Percentiles rank a stretch among this genome's conserved stretches.
Conservation (phyloP, 768 basidiomycete genomes). For the Pisolithus microcarpus region DNA sequence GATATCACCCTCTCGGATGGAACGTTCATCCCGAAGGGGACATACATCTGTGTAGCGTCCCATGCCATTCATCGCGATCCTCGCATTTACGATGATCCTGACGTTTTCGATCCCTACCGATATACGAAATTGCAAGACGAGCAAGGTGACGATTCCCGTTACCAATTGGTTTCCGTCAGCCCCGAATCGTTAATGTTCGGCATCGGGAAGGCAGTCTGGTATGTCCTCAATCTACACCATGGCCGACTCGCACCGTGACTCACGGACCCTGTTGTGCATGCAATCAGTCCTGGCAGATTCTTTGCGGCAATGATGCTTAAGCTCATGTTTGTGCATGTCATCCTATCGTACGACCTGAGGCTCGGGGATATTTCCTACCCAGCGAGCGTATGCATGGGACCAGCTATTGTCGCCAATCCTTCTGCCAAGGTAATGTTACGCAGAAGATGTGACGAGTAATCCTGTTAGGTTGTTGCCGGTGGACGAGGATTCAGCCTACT, state of each 20-base stretch:
- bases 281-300: conserved; percentile 33
- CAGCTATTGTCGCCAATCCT: too few relatives aligned
- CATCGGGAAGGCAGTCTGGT: conserved; percentile 24
- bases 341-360: conserved; percentile 35
- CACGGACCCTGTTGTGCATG: not conserved
- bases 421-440: too few relatives aligned
- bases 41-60: conserved; percentile 18
- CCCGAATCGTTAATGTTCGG: conserved; percentile 34
- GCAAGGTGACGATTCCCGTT: conserved; percentile 25
- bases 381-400: too few relatives aligned
- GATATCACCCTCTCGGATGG: conserved; percentile 34
- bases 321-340: conserved; percentile 29
- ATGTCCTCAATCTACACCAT: not conserved
- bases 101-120: conserved; percentile 42
- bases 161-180: conserved; percentile 30
- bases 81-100: conserved; percentile 26
- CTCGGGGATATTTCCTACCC: conserved; percentile 31
- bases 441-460: too few relatives aligned
- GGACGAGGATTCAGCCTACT: too few relatives aligned
- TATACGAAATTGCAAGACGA: conserved; percentile 33
- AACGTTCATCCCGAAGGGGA: conserved; percentile 30
- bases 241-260: not conserved
- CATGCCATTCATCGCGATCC: conserved; percentile 16
- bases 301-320: conserved; percentile 36
- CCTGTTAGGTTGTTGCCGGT: too few relatives aligned